Evolutionary conservation across 2,329 filamentous ascomycete species (phyloP), one percentile per base, ranked within the genome.

Genomic region (Colletotrichum abscissum): DNA sequence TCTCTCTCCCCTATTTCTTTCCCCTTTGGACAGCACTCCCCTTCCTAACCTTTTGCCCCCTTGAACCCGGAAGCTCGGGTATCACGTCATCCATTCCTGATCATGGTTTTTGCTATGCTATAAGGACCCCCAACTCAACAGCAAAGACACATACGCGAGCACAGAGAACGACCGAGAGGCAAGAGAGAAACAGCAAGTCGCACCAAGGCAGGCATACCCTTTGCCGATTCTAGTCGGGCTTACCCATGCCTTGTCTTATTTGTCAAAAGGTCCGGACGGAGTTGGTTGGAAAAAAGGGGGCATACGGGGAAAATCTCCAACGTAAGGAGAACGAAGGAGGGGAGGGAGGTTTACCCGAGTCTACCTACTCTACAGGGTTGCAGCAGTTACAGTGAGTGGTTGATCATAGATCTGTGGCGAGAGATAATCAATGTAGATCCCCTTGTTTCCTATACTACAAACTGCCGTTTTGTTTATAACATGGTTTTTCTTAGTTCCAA

Each of bases 11-110:
- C 33, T 35, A 35, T 35, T 4, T 4, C 12, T 5, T 35, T 35
- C 4, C 33, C 33, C 11, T 12, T 16, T 38, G 35, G 35, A 42
- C 38, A 42, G 0, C 38, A 7, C 14, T 19, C 19, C 9, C 30
- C 30, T 33, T 46, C 16, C 12, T 22, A 24, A 16, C 1, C 59
- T 11, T 67, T 24, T 59, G 11, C 57, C 42, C 60, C 42, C 64
- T 63, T 69, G 69, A 57, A 63, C 42, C 69, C 69, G 54, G 66
- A 69, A 64, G 59, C 54, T 58, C 70, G 70, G 70, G 42, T 64
- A 63, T 69, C 66, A 59, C 70, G 66, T 72, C 66, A 72, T 59
- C 24, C 65, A 35, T 63, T 14, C 22, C 46, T 49, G 5, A 58
- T 22, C 58, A 58, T 35, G 16, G 63, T 56, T 68, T 67, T 62